These are phyloP conservation scores for Rosa persica DNA, from an alignment of 306 rosid species.

Conservation along the genomic window DNA sequence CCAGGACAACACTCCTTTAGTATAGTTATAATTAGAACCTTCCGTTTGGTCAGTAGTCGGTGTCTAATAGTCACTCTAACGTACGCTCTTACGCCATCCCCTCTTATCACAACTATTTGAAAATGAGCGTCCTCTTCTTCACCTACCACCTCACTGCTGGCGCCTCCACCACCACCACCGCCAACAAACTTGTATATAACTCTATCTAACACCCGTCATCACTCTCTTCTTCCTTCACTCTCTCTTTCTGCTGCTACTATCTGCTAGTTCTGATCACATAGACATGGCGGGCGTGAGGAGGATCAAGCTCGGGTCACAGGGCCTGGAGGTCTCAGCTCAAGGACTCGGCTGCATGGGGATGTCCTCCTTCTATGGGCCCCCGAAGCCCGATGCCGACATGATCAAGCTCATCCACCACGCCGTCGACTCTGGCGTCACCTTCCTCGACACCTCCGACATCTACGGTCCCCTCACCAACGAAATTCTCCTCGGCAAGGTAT, in stretches of 20 bases:
- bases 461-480: slow-evolving; percentile 71
- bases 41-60: no score
- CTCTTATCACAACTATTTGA: no score
- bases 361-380: slow-evolving; percentile 63
- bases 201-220: not conserved
- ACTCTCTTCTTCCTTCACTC: not conserved
- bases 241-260: not conserved
- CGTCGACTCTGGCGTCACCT: slow-evolving; percentile 51
- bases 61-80: no score
- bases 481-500: slow-evolving; percentile 52
- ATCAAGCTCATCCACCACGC: slow-evolving; percentile 63
- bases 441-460: slow-evolving; percentile 62
- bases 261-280: not conserved
- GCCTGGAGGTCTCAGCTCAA: slow-evolving; percentile 34
- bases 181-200: not conserved
- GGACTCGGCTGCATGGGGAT: slow-evolving; percentile 78
- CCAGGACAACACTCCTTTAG: no score
- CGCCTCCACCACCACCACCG: not conserved
- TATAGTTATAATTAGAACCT: no score
- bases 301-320: slow-evolving; percentile 7
- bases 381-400: slow-evolving; percentile 69
- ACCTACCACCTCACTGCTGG: no score
- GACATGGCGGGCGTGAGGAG: slow-evolving; percentile 8
- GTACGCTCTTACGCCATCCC: no score
- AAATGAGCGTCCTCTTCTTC: no score